Base-by-base conservation (phyloP, 2,329 filamentous ascomycete genomes). In the Colletotrichum trifolii region DNA sequence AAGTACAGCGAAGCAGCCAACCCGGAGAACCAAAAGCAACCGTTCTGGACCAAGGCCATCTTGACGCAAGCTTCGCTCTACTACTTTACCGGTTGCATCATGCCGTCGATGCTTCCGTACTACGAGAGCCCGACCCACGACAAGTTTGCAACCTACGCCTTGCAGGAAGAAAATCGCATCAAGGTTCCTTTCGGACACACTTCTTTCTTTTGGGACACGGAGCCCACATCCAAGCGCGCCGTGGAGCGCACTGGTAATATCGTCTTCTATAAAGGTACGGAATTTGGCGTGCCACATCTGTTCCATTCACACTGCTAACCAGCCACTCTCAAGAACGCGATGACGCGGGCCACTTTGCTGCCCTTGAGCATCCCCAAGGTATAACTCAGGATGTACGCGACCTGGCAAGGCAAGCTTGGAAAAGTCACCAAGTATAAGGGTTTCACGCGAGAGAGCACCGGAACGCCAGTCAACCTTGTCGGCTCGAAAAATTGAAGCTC, bases 1-100 rank as follows among this genome's bases (percentile, higher is more conserved):
- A 81, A 83, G 55, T 67, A 69, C 49, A 67, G 72, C 6, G 66
- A 70, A 54, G 54, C 53, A 6, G 56, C 66, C 12, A 50, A 64
- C 33, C 67, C 67, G 0, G 54, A 60, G 9, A 67, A 58, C 39
- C 64, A 66, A 45, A 68, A 61, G 69, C 54, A 67, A 67, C 61
- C 36, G 9, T 61, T 48, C 25, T 58, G 36, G 43, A 69, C 33
- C 42, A 63, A 63, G n/a, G 40, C 53, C 3, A 60, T 74, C 6
- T 57, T 72, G 17, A 68, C 66, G 8, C 61, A 54, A 0, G 60
- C 66, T 1, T 72, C 70, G 5, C 60, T 73, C 4, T 73, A 73
- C 53, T 73, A 68, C 56, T 70, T 74, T 17, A 72, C 70, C 0
- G 58, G 68, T 5, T 67, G 69, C 38, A 71, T 72, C 13, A 54